Evolutionary conservation across 163 green algal genomes (phyloP), one percentile per base, ranked within the genome.

Genomic region (Chloromonas sp.): DNA sequence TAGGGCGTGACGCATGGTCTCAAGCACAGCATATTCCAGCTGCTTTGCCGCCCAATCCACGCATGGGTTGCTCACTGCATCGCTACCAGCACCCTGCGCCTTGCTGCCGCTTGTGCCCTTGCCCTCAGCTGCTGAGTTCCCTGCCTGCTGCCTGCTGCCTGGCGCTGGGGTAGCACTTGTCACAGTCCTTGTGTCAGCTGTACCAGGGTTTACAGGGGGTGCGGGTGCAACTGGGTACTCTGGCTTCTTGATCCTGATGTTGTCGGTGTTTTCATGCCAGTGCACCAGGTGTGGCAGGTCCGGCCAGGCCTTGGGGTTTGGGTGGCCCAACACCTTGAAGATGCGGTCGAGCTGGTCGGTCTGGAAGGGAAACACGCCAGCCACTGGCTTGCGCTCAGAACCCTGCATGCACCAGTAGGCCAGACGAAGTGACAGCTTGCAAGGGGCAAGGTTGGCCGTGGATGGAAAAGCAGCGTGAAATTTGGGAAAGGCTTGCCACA

Each of bases 301-400:
- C 0, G 89, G 91, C 93, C 93, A 96, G 11, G 78, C 66, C 11
- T 84, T 82, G 0, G 89, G 61, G 71, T 74, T 86, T 58, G 92
- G 93, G 71, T 94, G 91, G 58, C 93, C 93, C 80, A 96, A 76
- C 59, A 93, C 88, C 0, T 85, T 79, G 80, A 95, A 95, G 84
- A 96, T 95, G 61, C 89, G 90, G 82, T 94, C 89, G 36, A 94
- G 59, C 86, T 96, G 93, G 84, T 94, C 90, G 2, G 83, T 82
- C 88, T 97, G 94, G 83, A 97, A 96, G 1, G 91, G 86, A 58
- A 92, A 92, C 13, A 59, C 2, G 13, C 66, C 66, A 57, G 87
- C 85, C 14, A 86, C 79, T 57, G 85, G 86, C 87, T 97, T 96
- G 82, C 89, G 85, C 88, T 97, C 94, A 79, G 91, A 84, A 59